Conservation (phyloP, 768 basidiomycete species). For the Tulasnella sp. region DNA sequence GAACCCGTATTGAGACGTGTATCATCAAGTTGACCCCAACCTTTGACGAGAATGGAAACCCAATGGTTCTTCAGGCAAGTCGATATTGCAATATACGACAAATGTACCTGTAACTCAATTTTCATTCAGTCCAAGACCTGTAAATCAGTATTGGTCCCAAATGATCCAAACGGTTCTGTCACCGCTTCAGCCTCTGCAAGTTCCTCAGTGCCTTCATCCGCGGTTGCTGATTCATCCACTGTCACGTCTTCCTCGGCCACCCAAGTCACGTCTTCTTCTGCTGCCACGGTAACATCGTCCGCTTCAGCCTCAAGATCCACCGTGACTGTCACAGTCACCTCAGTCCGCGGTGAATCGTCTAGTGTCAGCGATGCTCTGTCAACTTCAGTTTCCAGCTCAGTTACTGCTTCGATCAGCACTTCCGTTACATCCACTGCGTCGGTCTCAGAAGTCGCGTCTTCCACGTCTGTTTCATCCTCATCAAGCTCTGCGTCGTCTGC, state of each 20-base stretch:
- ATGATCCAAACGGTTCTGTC: not conserved
- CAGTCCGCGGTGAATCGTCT: not conserved
- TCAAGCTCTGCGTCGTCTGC: not conserved
- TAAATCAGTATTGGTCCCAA: not conserved
- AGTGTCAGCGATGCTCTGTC: not conserved
- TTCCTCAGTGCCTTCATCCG: not conserved
- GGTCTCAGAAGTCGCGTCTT: not conserved
- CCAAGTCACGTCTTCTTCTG: not conserved
- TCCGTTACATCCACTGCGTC: not conserved
- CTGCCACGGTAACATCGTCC: not conserved
- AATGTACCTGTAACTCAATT: not conserved
- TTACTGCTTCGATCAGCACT: not conserved
- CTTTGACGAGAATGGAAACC: not conserved
- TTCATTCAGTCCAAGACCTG: not conserved
- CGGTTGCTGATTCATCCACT: not conserved
- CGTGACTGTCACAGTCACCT: not conserved
- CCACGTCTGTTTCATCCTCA: slow-evolving; percentile 2
- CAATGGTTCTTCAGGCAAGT: slow-evolving; percentile 4
- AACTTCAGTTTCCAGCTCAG: not conserved
- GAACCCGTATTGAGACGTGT: not conserved
- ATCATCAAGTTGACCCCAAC: slow-evolving; percentile 3
- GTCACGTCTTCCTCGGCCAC: not conserved
- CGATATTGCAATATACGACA: not conserved
- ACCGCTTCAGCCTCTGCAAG: not conserved
- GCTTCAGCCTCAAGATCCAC: not conserved